Evolutionary conservation across 1,139 yeast genomes (phyloP), one percentile per base, ranked within the genome.

Genomic region (Debaryomycetaceae sp.): DNA sequence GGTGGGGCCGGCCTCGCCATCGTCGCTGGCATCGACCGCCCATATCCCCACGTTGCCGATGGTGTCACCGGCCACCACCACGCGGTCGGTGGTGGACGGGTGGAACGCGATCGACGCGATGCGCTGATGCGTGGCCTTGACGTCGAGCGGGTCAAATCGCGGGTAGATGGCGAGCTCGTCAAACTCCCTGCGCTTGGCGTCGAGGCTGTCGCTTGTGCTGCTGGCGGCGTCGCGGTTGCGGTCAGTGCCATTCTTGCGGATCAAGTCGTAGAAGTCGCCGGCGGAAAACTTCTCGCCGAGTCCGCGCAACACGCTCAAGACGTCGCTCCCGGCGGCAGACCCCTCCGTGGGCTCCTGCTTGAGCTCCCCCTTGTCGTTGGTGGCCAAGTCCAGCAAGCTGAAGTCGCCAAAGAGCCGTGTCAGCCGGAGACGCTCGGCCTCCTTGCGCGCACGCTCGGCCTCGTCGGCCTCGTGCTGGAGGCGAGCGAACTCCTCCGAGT

Each of bases 31-130:
- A 40, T 75, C 77, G 2, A 83, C 80, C 24, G 89, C 79, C 96
- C 96, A 91, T n/a, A 89, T 66, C 0, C 96, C 96, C 30, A 88
- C 57, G 41, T 78, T 73, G 5, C 97, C 97, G 12, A 65, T 61
- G 14, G 88, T 84, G 55, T 91, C 97, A 29, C 96, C 97, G 1
- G 89, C 96, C 25, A 84, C 53, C 2, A 86, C 67, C 3, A 91
- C 51, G 40, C 83, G 66, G 42, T 78, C 77, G 1, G 67, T 69
- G 2, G 53, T 55, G 0, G 83, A 58, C 0, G 96, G 96, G 53
- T 89, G 96, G 51, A 85, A 81, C 27, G 68, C 65, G 34, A 86
- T 68, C 2, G 85, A 64, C 0, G 89, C 77, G 49, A 89, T 78
- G 38, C 98, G 65, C 34, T 81, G 82, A 23, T 75, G 75, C 0